Base-by-base conservation (phyloP, 495 filamentous ascomycete species). In the Aspergillus conjunctus region DNA sequence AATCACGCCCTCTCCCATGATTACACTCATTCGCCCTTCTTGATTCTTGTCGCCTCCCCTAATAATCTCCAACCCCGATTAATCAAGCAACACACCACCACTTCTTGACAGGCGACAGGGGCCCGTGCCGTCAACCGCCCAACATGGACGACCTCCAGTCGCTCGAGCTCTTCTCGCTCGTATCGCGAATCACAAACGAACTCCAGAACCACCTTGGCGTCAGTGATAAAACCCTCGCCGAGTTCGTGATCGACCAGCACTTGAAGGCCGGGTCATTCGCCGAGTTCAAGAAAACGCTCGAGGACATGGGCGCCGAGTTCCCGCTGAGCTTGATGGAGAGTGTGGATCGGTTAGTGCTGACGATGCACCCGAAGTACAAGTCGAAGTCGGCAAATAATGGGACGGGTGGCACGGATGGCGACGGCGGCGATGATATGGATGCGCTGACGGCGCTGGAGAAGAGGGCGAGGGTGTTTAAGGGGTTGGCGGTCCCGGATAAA, bases 121-220 rank as follows among this genome's bases (percentile, higher is more conserved):
- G 11, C 37, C 9, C 3, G 37, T 41, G 37, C 15, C 11, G 37
- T 31, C 18, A 44, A 43, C 59, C 61, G 67, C 33, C 60, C 26
- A 5, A 26, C 26, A 97, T 98, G 91, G 93, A 96, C 71, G 91
- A 96, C 72, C 82, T 98, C 59, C 86, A 89, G 66, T 89, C 88
- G 63, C 86, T 98, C 63, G 94, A 98, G 78, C 80, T 95, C 61
- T 85, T 98, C 60, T 95, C 91, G 62, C 85, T 98, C 58, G 92
- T 98, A 61, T 93, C 91, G 48, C 96, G 93, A 74, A 91, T 98
- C 65, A 96, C 91, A 37, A 91, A 88, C 32, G 94, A 98, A 77
- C 80, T 98, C 45, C 88, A 92, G 65, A 98, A 98, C 74, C 90
- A 98, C 76, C 75, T 98, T 55, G 92, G 93, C 33, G 87, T 97